Evolutionary conservation across 257 asterid species (phyloP).

Genomic region (Euphrasia confusa): DNA sequence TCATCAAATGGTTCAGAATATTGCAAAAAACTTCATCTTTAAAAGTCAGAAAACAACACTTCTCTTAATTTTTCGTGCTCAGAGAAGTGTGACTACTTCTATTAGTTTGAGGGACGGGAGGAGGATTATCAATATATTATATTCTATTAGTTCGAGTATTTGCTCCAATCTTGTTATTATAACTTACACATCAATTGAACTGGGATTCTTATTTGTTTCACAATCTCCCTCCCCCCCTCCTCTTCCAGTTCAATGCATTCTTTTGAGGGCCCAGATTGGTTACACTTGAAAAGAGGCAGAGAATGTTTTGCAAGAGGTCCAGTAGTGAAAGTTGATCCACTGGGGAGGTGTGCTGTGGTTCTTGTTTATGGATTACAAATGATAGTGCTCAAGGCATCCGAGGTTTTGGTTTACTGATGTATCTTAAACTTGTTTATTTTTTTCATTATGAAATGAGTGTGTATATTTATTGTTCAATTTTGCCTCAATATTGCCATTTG

Average conservation of each 20-base stretch:
- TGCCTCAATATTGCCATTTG: background rate
- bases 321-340: conserved; percentile 79
- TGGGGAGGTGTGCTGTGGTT: conserved; percentile 89
- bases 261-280: conserved; percentile 98
- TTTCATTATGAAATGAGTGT: background rate
- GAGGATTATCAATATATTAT: background rate
- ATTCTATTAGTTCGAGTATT: background rate
- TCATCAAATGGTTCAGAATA: too few relatives aligned
- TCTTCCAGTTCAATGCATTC: conserved; percentile 93
- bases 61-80: too few relatives aligned
- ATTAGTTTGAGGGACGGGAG: too few relatives aligned
- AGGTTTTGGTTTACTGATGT: conserved; percentile 45
- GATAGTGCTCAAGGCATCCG: conserved; percentile 94
- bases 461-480: background rate
- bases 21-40: too few relatives aligned
- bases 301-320: conserved; percentile 86
- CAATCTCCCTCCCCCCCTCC: conserved; percentile 3
- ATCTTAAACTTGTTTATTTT: conserved; percentile 16
- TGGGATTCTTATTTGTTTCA: conserved; percentile 14
- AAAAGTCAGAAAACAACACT: too few relatives aligned
- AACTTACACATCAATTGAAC: background rate
- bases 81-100: too few relatives aligned
- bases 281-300: conserved; percentile 81
- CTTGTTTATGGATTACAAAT: conserved; percentile 82
- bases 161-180: background rate